Conservation (phyloP, 306 rosid genomes). For the apple (Malus domestica) region ASM211411v1 NC_041789.1:31280501-31281000, state of each 20-base stretch:
- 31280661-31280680: neutral
- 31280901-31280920: conserved; percentile 78
- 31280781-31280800: neutral
- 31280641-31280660: neutral
- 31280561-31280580: neutral
- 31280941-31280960: neutral
- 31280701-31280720: neutral
- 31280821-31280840: conserved; percentile 91
- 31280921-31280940: neutral
- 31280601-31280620: neutral
- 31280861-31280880: conserved; percentile 59
- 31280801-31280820: conserved; percentile 94
- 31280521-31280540: neutral
- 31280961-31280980: neutral
- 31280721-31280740: neutral
- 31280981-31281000: neutral
- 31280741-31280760: neutral
- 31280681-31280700: neutral
- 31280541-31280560: neutral
- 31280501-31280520: conserved; percentile 96
- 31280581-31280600: neutral
- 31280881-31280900: conserved; percentile 90
- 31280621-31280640: neutral
- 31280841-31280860: conserved; percentile 74
- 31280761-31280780: neutral